Evolutionary conservation across 306 rosid genomes (phyloP), one percentile per base, ranked within the genome.

Genomic region (Medicago lupulina): DNA sequence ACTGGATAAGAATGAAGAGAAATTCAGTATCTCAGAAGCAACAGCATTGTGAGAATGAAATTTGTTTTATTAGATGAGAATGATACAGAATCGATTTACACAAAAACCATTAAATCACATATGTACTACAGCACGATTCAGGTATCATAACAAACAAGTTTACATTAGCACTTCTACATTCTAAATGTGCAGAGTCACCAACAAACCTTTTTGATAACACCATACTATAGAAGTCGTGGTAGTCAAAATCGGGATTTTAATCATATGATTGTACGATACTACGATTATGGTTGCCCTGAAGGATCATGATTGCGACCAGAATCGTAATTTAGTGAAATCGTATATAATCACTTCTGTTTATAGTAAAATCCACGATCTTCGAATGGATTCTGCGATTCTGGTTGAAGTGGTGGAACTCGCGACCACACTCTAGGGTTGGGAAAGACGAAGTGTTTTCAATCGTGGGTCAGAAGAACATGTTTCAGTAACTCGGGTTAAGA

Each of bases 21-120:
- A 69, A 78, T 19, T 28, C 55, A 71, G 43, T 9, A 70, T 59
- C 64, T 18, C 54, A 60, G 43, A 25, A 17, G 38, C 69, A 65
- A 19, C 39, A 23, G 8, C 40, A 6, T 16, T 4, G 15, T 25
- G 11, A 28, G 17, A 23, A 59, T 59, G 40, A 59, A 59, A 59
- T 8, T 28, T 9, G 18, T 14, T 59, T 13, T 59, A 25, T 25
- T 59, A 59, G 40, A 59, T 25, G 65, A 25, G 10, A 59, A 25
- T 59, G 39, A 55, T 1, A 59, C 9, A 59, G 13, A 6, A 25
- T 59, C 40, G 25, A 17, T 59, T 23, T 12, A 25, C 16, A 14
- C 40, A 59, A 13, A 19, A 59, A 25, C 65, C 40, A 23, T 6
- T 23, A 25, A 59, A 23, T 59, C 25, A 25, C 65, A 25, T 59